Base-by-base conservation (phyloP, 2,329 filamentous ascomycete species). In the Aspergillus thermomutatus region DNA sequence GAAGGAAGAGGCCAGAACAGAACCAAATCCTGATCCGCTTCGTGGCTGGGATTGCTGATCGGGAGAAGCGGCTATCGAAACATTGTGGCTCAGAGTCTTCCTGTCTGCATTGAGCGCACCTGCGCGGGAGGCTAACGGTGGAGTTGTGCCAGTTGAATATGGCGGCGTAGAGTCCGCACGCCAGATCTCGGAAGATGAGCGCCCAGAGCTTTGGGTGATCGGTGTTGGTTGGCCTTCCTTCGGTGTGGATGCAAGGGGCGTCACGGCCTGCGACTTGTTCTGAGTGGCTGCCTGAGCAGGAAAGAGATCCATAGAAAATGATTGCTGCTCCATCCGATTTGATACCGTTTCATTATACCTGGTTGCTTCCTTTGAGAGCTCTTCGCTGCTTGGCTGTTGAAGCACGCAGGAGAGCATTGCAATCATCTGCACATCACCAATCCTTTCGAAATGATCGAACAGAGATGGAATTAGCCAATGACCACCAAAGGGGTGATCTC, bases 341-440 rank as follows among this genome's bases (percentile, higher is more conserved):
- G 74, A 63, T 28, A 57, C 55, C 47, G 43, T 34, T 28, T 56
- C 57, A 40, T 58, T 59, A 54, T 58, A 49, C 17, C 47, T 55
- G 41, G 60, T 50, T 49, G 63, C 56, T 26, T 52, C 46, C 7
- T 53, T 54, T 25, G 74, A 65, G 25, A 66, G 71, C 25, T 71
- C 72, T 40, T 77, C 74, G 11, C 72, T 71, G 58, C 78, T 76
- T 21, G 80, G 77, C 63, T 83, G 79, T 14, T 79, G 73, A 53
- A 87, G 78, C 34, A 87, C 77, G 60, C 83, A 86, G 3, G 85
- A 84, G 40, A 87, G 71, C 80, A 85, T 85, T n/a, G 83, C 85
- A 34, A 87, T 77, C 82, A 87, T 86, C 66, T 87, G 85, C 1
- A 85, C 75, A 67, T 88, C 84, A n/a, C 81, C 84, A 37, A 81